Evolutionary conservation across 2,329 filamentous ascomycete species (phyloP).

Genomic region (Cercospora citrullina): DNA sequence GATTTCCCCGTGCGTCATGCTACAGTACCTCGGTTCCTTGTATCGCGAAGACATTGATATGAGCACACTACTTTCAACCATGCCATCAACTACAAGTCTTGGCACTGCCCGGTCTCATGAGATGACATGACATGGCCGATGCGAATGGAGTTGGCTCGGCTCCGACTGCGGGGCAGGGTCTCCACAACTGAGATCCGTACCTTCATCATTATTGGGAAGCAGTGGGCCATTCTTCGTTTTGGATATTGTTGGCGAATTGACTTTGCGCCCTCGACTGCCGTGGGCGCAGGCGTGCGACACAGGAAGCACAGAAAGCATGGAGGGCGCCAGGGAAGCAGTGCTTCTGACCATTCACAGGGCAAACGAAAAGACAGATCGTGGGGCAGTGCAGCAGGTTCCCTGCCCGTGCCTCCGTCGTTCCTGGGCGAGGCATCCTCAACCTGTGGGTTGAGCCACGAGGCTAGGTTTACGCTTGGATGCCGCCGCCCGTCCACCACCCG

Average conservation of each 20-base stretch:
- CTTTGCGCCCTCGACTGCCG: neutral
- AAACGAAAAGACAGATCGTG: neutral
- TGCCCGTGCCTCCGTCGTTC: neutral
- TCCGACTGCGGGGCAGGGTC: slow-evolving; percentile 4
- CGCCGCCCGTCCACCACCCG: slow-evolving; percentile 3
- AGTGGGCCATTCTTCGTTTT: neutral
- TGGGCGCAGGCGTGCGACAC: neutral
- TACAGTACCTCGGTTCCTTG: neutral
- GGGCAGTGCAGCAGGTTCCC: neutral
- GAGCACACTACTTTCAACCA: neutral
- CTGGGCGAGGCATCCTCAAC: slow-evolving; percentile 14
- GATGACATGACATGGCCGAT: slow-evolving; percentile 1
- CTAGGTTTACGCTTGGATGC: slow-evolving; percentile 14
- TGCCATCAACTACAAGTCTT: neutral
- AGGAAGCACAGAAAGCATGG: neutral
- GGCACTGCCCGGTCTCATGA: neutral
- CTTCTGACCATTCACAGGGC: neutral
- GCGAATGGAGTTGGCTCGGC: slow-evolving; percentile 1
- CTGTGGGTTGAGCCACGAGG: slow-evolving; percentile 20
- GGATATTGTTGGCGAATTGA: neutral
- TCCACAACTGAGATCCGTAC: slow-evolving; percentile 10
- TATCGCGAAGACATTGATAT: neutral
- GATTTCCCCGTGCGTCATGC: neutral
- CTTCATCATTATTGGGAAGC: slow-evolving; percentile 12
- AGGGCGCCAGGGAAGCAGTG: neutral